These are phyloP conservation scores for Paracoccidioides brasiliensis DNA, from an alignment of 2,329 filamentous ascomycete species.

Conservation along the genomic window DNA sequence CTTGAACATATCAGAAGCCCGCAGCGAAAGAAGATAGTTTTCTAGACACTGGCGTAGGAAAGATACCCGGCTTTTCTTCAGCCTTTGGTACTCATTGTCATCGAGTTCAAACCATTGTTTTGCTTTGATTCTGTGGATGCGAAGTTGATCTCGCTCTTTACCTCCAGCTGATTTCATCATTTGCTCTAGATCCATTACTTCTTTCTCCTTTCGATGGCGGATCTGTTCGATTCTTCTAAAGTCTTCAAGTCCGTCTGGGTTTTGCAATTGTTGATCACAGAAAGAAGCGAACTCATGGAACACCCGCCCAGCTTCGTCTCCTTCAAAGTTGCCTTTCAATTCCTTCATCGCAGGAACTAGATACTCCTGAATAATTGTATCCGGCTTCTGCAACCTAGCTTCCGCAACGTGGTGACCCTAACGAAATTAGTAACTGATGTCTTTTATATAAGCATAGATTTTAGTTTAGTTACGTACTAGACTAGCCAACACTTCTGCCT, in stretches of 20 bases:
- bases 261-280: constrained; percentile 87
- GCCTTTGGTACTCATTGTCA: constrained; percentile 67
- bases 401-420: constrained; percentile 76
- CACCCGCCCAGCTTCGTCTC: constrained; percentile 68
- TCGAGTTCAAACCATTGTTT: constrained; percentile 84
- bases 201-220: constrained; percentile 65
- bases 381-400: constrained; percentile 79
- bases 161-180: constrained; percentile 39
- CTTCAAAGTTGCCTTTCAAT: constrained; percentile 53
- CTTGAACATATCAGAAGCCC: constrained; percentile 75
- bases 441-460: too few relatives aligned
- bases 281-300: constrained; percentile 93
- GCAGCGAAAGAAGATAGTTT: constrained; percentile 79
- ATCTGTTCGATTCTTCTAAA: constrained; percentile 67
- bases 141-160: constrained; percentile 44
- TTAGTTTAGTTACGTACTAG: constrained; percentile 38
- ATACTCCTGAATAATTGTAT: constrained; percentile 77
- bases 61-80: constrained; percentile 61
- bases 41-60: constrained; percentile 83
- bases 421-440: neutral
- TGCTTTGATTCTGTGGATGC: constrained; percentile 55
- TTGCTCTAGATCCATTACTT: constrained; percentile 60
- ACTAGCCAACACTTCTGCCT: constrained; percentile 70
- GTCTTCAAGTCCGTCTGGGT: constrained; percentile 72
- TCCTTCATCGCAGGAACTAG: constrained; percentile 73